These are phyloP conservation scores for Fusarium mundagurra DNA, from an alignment of 2,329 filamentous ascomycete genomes.

Conservation along the genomic window DNA sequence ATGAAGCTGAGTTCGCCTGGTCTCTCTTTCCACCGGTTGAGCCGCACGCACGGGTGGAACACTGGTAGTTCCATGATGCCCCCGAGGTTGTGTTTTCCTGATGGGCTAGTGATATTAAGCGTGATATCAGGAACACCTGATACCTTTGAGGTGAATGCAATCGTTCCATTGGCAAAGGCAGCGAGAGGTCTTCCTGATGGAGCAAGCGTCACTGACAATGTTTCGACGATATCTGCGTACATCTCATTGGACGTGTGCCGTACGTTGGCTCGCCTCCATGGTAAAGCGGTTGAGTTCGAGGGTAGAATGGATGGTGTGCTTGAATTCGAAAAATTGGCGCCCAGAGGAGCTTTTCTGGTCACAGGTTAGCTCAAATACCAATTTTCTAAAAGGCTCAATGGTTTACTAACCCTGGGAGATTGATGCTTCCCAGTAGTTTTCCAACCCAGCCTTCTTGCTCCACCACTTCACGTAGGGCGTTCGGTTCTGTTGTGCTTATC, in stretches of 20 bases:
- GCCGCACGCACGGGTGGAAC: conserved; percentile 93
- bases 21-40: conserved; percentile 88
- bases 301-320: conserved; percentile 53
- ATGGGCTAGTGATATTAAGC: conserved; percentile 80
- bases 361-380: conserved; percentile 14
- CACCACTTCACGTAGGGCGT: conserved; percentile 89
- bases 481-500: conserved; percentile 91
- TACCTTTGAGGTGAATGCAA: conserved; percentile 94
- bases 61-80: conserved; percentile 86
- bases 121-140: conserved; percentile 94
- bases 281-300: conserved; percentile 68
- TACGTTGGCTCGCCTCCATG: conserved; percentile 92
- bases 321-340: conserved; percentile 51
- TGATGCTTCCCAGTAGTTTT: conserved; percentile 88
- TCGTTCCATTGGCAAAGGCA: conserved; percentile 89
- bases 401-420: conserved; percentile 73
- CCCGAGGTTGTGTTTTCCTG: conserved; percentile 79
- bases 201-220: conserved; percentile 85
- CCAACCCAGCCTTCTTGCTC: conserved; percentile 92
- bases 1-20: conserved; percentile 96
- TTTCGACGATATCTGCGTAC: conserved; percentile 95
- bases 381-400: background rate
- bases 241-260: conserved; percentile 96
- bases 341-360: conserved; percentile 54
- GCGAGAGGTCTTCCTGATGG: conserved; percentile 89